These are phyloP conservation scores for Alternaria alternata DNA, from an alignment of 2,329 filamentous ascomycete genomes.

Conservation along the genomic window DNA sequence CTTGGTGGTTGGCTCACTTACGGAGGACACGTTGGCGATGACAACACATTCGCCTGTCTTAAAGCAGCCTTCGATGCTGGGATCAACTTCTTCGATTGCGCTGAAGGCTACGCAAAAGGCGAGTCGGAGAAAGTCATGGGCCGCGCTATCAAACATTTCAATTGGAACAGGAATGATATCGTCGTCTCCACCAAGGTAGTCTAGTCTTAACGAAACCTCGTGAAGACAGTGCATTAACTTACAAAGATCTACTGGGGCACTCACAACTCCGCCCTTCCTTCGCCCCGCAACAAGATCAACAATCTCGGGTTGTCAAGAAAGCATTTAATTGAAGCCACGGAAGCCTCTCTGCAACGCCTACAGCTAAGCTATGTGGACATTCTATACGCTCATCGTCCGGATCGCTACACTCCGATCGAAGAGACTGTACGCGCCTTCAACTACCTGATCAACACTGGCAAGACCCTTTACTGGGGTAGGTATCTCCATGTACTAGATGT, in stretches of 20 bases:
- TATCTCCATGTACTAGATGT: no score
- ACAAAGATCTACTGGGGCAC: constrained; percentile 69
- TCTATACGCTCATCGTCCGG: constrained; percentile 73
- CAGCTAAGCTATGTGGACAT: constrained; percentile 70
- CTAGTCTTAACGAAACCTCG: not conserved
- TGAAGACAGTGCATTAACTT: not conserved
- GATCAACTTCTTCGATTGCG: constrained; percentile 69
- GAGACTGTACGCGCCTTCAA: constrained; percentile 76
- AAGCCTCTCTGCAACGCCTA: constrained; percentile 66
- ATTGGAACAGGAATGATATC: constrained; percentile 65
- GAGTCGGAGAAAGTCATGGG: constrained; percentile 65
- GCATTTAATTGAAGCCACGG: constrained; percentile 73
- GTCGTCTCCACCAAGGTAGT: constrained; percentile 65
- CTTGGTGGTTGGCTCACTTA: constrained; percentile 73
- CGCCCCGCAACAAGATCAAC: constrained; percentile 67
- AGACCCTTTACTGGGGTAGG: constrained; percentile 70
- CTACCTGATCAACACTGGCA: constrained; percentile 71
- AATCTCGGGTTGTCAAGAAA: constrained; percentile 73
- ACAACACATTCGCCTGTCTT: constrained; percentile 64
- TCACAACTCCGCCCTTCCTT: constrained; percentile 55
- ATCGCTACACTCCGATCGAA: constrained; percentile 73
- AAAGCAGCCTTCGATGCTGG: constrained; percentile 64
- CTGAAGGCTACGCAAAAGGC: constrained; percentile 63
- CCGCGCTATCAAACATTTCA: constrained; percentile 64
- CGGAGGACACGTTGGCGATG: constrained; percentile 74